Evolutionary conservation across 345 rosid genomes (phyloP).

Genomic region (Aurinia saxatilis): DNA sequence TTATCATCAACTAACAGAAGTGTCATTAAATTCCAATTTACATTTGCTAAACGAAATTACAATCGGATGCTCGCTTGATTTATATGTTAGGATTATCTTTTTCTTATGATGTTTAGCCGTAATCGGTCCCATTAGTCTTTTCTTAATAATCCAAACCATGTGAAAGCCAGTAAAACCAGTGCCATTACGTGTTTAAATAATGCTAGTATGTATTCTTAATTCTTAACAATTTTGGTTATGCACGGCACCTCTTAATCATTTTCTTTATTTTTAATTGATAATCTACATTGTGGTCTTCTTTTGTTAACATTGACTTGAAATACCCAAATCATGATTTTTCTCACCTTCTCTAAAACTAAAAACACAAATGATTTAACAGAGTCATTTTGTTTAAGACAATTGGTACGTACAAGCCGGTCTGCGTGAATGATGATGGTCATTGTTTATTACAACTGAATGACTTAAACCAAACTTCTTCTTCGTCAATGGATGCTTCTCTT

Average conservation of each 20-base stretch:
- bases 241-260: constrained; percentile 3
- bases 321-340: not conserved
- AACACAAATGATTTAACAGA: not conserved
- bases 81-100: not conserved
- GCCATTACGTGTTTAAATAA: not conserved
- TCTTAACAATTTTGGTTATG: not conserved
- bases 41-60: not conserved
- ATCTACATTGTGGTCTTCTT: not conserved
- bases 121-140: not conserved
- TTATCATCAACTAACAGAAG: not conserved
- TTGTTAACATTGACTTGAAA: constrained; percentile 11
- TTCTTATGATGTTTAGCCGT: not conserved
- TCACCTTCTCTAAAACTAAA: not conserved
- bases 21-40: not conserved
- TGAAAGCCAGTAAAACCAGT: not conserved
- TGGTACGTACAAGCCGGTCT: not conserved
- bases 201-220: not conserved
- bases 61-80: not conserved
- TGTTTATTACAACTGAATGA: constrained; percentile 3
- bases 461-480: constrained; percentile 6
- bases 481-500: constrained; percentile 11
- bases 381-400: not conserved
- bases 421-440: not conserved
- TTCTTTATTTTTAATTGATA: not conserved
- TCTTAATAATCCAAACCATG: constrained; percentile 1